phyloP scores from a whole-genome alignment of 1,284 basidiomycete genomes.

The Ustilago bromivora region DNA sequence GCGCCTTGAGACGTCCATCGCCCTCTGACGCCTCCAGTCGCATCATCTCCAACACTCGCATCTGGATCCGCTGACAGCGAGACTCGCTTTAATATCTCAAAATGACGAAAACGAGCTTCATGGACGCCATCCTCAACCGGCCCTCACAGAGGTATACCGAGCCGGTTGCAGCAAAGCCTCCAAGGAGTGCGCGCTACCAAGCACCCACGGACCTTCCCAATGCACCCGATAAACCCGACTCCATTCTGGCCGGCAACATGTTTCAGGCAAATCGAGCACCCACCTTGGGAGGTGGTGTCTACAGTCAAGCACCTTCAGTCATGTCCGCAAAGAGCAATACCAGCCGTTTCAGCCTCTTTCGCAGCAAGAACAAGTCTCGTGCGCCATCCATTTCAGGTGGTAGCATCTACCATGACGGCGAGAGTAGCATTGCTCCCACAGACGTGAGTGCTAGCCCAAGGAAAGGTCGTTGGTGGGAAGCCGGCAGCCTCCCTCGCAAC shows the following conservation, averaged over 20 bases:
- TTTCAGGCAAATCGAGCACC: constrained; percentile 44
- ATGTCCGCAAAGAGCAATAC: constrained; percentile 52
- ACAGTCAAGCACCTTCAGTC: constrained; percentile 46
- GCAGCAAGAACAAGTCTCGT: constrained; percentile 40
- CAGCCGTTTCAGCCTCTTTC: constrained; percentile 52
- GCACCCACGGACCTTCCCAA: constrained; percentile 61
- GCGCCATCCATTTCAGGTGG: constrained; percentile 42
- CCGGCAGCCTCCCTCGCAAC: constrained; percentile 41
- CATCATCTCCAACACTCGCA: neutral
- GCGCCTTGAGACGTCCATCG: neutral
- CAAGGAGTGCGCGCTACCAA: constrained; percentile 15
- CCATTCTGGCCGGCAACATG: constrained; percentile 59
- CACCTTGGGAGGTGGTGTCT: constrained; percentile 10
- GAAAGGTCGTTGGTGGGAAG: constrained; percentile 61
- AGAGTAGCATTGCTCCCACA: constrained; percentile 49
- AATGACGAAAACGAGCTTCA: constrained; percentile 63
- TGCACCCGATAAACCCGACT: constrained; percentile 50
- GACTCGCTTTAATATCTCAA: constrained; percentile 2
- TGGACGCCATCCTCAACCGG: constrained; percentile 67
- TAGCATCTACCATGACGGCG: constrained; percentile 49
- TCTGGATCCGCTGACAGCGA: neutral
- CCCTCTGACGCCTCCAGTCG: neutral
- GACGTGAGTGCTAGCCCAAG: constrained; percentile 23
- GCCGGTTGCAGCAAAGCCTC: constrained; percentile 27
- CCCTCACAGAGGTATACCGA: constrained; percentile 66